Evolutionary conservation across 2,329 filamentous ascomycete species (phyloP).

Genomic region (Ophiostoma novo-ulmi): DNA sequence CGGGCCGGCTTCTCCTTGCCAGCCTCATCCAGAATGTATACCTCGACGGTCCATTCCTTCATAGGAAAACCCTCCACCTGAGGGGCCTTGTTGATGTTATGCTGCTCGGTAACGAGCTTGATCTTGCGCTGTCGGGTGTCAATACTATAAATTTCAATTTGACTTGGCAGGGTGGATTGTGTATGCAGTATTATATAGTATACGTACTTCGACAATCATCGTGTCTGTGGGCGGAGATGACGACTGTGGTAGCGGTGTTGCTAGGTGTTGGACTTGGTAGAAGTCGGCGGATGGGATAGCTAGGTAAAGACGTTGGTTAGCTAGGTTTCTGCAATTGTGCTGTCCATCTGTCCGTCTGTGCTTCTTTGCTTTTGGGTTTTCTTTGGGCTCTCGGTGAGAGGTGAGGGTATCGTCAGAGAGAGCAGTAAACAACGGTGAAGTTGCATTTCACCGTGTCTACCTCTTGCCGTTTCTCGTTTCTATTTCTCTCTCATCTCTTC

Average conservation of each 20-base stretch:
- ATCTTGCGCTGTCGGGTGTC: slow-evolving; percentile 67
- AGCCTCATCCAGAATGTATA: slow-evolving; percentile 78
- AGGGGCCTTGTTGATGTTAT: slow-evolving; percentile 68
- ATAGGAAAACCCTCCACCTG: slow-evolving; percentile 85
- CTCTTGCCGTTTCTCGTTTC: too few species aligned
- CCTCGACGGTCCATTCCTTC: slow-evolving; percentile 83
- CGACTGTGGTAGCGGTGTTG: background rate
- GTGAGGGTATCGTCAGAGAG: too few species aligned
- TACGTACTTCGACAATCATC: slow-evolving; percentile 39
- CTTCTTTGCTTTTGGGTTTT: too few species aligned
- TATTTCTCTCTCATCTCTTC: too few species aligned
- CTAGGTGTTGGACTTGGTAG: background rate
- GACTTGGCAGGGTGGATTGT: too few species aligned
- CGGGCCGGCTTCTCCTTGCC: slow-evolving; percentile 77
- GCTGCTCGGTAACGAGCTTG: slow-evolving; percentile 90
- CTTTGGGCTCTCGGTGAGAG: too few species aligned
- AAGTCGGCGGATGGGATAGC: background rate
- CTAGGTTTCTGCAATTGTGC: background rate
- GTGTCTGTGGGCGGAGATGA: slow-evolving; percentile 22
- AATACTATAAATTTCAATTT: too few species aligned
- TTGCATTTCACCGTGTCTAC: too few species aligned
- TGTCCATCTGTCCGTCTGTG: background rate
- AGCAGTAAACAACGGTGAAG: too few species aligned
- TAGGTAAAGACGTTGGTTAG: background rate
- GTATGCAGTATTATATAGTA: background rate